These are phyloP conservation scores for Pochonia chlamydosporia DNA, from an alignment of 2,329 filamentous ascomycete genomes.

Conservation along the genomic window DNA sequence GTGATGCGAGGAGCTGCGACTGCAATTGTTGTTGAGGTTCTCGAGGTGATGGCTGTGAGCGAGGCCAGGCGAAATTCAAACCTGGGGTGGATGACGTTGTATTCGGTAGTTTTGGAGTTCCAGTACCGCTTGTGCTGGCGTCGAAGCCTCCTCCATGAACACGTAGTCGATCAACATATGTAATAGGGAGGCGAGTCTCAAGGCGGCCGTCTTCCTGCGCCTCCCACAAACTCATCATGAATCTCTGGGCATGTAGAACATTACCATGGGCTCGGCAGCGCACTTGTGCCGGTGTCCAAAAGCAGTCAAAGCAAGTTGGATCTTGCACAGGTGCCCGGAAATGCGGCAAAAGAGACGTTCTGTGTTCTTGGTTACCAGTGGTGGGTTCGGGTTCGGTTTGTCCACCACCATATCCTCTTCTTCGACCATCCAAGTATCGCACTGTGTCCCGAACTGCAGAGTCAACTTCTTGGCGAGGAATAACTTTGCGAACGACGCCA, in stretches of 20 bases:
- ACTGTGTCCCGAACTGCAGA: constrained; percentile 53
- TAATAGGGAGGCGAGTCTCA: constrained; percentile 54
- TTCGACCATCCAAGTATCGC: constrained; percentile 38
- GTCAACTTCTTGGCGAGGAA: constrained; percentile 51
- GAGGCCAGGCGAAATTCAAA: too few relatives aligned
- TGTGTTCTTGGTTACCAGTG: background rate
- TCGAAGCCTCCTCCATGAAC: constrained; percentile 47
- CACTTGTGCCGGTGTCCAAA: constrained; percentile 67
- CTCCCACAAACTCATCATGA: constrained; percentile 64
- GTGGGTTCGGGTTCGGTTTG: background rate
- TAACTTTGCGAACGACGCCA: constrained; percentile 59
- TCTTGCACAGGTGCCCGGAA: constrained; percentile 32
- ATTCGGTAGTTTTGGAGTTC: background rate
- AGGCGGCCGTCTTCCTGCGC: constrained; percentile 47
- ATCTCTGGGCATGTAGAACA: constrained; percentile 57
- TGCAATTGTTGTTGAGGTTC: background rate
- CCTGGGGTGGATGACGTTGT: constrained; percentile 1
- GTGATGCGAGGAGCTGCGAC: constrained; percentile 11
- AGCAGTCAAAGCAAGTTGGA: constrained; percentile 67
- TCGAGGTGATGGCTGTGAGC: too few relatives aligned
- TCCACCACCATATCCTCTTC: background rate
- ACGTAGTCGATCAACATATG: constrained; percentile 64
- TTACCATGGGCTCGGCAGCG: constrained; percentile 61
- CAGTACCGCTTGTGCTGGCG: background rate
- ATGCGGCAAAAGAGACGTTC: constrained; percentile 13